phyloP scores from a whole-genome alignment of 768 basidiomycete genomes.

The Boletus pseudopeckii region DNA sequence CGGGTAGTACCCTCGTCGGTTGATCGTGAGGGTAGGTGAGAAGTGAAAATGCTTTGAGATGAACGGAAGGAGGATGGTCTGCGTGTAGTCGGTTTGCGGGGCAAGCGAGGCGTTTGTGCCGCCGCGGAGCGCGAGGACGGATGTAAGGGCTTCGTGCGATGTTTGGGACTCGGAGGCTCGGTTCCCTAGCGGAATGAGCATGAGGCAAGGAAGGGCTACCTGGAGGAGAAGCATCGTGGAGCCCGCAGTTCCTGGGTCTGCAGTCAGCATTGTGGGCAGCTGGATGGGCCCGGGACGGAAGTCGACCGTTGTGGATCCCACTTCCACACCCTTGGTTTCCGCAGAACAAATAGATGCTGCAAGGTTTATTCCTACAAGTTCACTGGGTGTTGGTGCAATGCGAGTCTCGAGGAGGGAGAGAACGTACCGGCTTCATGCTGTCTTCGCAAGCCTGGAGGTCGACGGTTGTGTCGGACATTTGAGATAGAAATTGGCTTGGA shows the following conservation, averaged over 20 bases:
- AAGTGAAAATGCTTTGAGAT: constrained; percentile 52
- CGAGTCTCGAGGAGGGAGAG: background rate
- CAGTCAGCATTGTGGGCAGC: constrained; percentile 40
- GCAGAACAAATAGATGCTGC: constrained; percentile 60
- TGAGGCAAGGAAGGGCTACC: constrained; percentile 63
- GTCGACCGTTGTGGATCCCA: constrained; percentile 50
- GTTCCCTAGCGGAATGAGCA: constrained; percentile 42
- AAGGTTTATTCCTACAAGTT: constrained; percentile 54
- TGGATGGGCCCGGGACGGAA: constrained; percentile 51
- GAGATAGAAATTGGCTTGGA: constrained; percentile 55
- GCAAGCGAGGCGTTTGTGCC: constrained; percentile 72
- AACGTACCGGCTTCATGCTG: constrained; percentile 66
- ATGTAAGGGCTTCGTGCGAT: constrained; percentile 21
- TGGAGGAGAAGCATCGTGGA: constrained; percentile 71
- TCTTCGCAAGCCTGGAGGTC: constrained; percentile 61
- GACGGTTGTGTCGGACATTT: constrained; percentile 58
- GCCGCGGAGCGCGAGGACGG: constrained; percentile 55
- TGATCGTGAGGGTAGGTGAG: constrained; percentile 42
- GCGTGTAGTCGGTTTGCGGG: constrained; percentile 74
- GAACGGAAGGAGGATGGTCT: constrained; percentile 67
- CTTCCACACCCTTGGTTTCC: constrained; percentile 48
- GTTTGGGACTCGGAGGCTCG: background rate
- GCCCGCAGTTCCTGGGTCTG: constrained; percentile 59
- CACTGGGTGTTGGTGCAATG: background rate
- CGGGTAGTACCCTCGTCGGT: constrained; percentile 67